A percentile compares a stretch with the other conserved stretches of the same genome.
These are phyloP conservation scores for Conringia planisiliqua DNA, from an alignment of 345 rosid genomes.

Conservation along the genomic window DNA sequence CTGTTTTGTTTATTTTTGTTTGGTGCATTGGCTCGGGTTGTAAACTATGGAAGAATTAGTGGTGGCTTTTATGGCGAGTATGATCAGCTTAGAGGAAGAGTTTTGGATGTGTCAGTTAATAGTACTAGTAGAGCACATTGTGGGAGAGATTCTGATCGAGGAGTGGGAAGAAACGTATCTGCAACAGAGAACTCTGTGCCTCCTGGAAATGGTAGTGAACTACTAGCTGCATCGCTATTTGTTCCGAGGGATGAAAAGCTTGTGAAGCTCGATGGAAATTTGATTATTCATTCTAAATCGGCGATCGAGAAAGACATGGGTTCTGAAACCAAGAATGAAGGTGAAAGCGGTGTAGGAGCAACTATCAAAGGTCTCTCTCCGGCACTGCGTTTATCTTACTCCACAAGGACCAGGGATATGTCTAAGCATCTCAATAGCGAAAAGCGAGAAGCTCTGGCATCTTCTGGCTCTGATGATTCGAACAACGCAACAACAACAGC, in stretches of 20 bases:
- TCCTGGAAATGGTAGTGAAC: slow-evolving; percentile 48
- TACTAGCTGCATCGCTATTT: slow-evolving; percentile 72
- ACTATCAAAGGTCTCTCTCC: slow-evolving; percentile 39
- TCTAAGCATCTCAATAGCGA: slow-evolving; percentile 43
- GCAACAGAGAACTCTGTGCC: neutral
- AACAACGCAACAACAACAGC: slow-evolving; percentile 50
- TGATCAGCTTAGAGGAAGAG: slow-evolving; percentile 49
- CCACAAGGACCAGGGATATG: slow-evolving; percentile 32
- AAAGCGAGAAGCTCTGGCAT: slow-evolving; percentile 49
- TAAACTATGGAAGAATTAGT: slow-evolving; percentile 36
- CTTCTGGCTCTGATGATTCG: slow-evolving; percentile 52
- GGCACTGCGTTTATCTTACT: slow-evolving; percentile 2
- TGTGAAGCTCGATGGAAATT: slow-evolving; percentile 90
- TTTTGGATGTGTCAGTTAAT: slow-evolving; percentile 24
- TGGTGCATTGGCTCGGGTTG: slow-evolving; percentile 61
- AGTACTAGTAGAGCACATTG: slow-evolving; percentile 10
- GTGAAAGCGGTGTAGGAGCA: slow-evolving; percentile 42
- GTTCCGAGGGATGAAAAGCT: slow-evolving; percentile 93
- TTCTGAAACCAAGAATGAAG: slow-evolving; percentile 35
- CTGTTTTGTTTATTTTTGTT: slow-evolving; percentile 61
- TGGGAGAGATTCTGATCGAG: slow-evolving; percentile 2
- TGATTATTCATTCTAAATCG: slow-evolving; percentile 78
- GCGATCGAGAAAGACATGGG: slow-evolving; percentile 71
- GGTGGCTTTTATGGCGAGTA: neutral
- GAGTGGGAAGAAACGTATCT: slow-evolving; percentile 1